Conservation (phyloP, 139 green algal species). For the Monoraphidium neglectum region DNA sequence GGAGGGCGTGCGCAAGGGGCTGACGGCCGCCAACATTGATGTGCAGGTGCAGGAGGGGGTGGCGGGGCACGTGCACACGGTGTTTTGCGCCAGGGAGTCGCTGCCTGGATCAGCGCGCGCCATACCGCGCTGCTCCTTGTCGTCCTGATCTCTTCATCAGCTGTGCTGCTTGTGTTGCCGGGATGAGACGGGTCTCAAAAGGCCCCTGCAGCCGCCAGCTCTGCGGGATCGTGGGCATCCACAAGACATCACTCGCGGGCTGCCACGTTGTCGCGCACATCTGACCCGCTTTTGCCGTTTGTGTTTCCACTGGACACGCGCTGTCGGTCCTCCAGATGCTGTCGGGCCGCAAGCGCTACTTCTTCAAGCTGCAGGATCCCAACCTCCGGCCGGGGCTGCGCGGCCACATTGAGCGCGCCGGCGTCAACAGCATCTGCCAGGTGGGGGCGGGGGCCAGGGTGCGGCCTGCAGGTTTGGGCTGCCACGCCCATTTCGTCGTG, state of each 20-base stretch:
- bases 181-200: too few species aligned
- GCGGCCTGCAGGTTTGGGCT: too few species aligned
- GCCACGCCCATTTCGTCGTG: neutral
- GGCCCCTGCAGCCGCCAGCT: too few species aligned
- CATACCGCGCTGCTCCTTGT: too few species aligned
- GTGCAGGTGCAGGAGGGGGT: neutral
- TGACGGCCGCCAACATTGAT: neutral
- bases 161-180: too few species aligned
- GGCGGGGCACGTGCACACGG: too few species aligned
- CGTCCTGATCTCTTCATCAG: too few species aligned
- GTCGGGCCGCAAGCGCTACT: neutral
- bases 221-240: too few species aligned
- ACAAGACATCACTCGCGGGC: too few species aligned
- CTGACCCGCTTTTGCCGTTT: slow-evolving; percentile 54
- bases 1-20: neutral
- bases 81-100: too few species aligned
- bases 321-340: neutral
- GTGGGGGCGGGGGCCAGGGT: too few species aligned
- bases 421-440: slow-evolving; percentile 77
- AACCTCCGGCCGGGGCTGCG: neutral
- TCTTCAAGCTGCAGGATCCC: neutral
- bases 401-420: slow-evolving; percentile 6
- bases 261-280: slow-evolving; percentile 54
- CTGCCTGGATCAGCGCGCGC: too few species aligned
- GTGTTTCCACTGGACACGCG: slow-evolving; percentile 5